Base-by-base conservation (phyloP, 768 basidiomycete species). In the Suillus plorans region DNA sequence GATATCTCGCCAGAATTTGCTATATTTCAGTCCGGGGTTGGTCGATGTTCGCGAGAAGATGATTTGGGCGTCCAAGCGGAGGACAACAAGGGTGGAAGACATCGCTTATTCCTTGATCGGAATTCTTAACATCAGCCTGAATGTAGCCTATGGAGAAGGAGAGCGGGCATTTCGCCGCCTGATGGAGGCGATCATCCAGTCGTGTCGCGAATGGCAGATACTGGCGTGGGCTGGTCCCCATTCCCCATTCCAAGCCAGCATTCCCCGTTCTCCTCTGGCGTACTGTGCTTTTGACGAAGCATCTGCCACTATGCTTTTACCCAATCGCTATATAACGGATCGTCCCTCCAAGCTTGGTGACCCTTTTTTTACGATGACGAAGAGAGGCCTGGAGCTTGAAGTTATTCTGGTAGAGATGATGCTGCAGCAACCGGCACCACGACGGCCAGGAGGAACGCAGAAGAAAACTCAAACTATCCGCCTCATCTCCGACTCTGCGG, bases 41-140 rank as follows among this genome's bases (percentile, higher is more conserved):
- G 52, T 70, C 39, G 28, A 66, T 22, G 71, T 72, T 50, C 49
- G 64, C 13, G 69, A 72, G 44, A 69, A 68, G 25, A 65, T 76
- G 65, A 53, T 64, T 8, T 71, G 74, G 74, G 73, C 74, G 2
- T 67, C 73, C 1, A 45, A 50, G 37, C 64, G 74, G 58, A 61
- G 57, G 9, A 76, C 74, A 20, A 74, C 73, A 8, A 70, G 68
- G 31, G 50, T 61, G 10, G 74, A 76, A 63, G 73, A 75, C 14
- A 62, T 65, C 16, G 69, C 74, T 20, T 73, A 73, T 47, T 72
- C 66, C 5, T 66, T 74, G 41, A 28, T 75, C n/a, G 74, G 72
- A 6, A 66, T 74, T 31, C 67, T 74, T 36, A 61, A 74, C 42
- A 65, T 74, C 56, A 67, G 61, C 45, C 67, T 75, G 45, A 59